Base-by-base conservation (phyloP, 1,139 yeast genomes). In the Yamadazyma pseudoaaseri region DNA sequence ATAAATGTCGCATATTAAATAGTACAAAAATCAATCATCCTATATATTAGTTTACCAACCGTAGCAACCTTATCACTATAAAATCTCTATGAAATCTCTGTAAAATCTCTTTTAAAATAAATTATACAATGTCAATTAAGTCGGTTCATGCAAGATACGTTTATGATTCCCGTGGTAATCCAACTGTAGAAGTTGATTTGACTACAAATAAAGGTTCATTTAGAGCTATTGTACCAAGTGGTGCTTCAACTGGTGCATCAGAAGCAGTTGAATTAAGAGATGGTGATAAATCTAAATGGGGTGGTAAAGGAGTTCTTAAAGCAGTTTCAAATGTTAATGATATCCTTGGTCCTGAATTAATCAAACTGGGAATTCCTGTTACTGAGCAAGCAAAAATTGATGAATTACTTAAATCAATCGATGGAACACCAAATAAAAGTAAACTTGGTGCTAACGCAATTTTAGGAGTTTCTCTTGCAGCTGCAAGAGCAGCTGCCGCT, bases 121-220 rank as follows among this genome's bases (percentile, higher is more conserved):
- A n/a, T n/a, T n/a, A n/a, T n/a, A n/a, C n/a, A 38, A 58, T 57
- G 63, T 48, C 61, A 32, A 42, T 57, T 41, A 39, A 53, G 37
- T 84, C 85, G 70, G 70, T 85, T 55, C 78, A 72, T 68, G 82
- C 95, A 53, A 84, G 95, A 72, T 80, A 78, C 73, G 90, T 86
- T 67, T 86, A 86, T 79, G 96, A 86, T 73, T 86, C 95, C 51
- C 5, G 96, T 72, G 95, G 95, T 69, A 86, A 86, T 79, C 95
- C 95, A 66, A 86, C 95, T 49, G 95, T 86, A 52, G 95, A 86
- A 73, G 95, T 86, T 47, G 95, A 86, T 57, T 54, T 86, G 49
- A 72, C 81, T 75, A 86, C 95, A 55, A 85, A 73, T 48, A 75
- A 79, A 56, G 95, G 95, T 56, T 56, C 74, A 45, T 84, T 82